Evolutionary conservation across 2,329 filamentous ascomycete species (phyloP).

Genomic region (Beauveria asiatica): DNA sequence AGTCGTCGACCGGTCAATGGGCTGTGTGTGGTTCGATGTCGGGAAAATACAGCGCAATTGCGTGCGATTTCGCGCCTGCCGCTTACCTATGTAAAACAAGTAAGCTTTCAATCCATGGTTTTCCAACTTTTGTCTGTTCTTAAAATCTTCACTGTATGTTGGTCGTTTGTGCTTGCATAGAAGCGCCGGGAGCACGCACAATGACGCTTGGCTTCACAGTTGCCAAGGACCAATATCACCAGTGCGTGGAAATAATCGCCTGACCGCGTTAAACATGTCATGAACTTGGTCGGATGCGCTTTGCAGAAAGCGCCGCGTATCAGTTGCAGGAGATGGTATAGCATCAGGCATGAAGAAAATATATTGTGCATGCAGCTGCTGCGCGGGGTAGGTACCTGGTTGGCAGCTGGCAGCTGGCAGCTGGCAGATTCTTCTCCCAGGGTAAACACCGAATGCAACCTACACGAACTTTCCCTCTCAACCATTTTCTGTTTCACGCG

Average conservation of each 20-base stretch:
- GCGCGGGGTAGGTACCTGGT: too few species aligned
- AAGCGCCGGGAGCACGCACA: too few species aligned
- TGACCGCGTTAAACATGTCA: too few species aligned
- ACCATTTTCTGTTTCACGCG: not conserved
- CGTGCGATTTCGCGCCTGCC: not conserved
- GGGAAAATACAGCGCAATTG: too few species aligned
- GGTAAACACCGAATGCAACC: not conserved
- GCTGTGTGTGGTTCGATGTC: not conserved
- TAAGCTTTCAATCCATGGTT: not conserved
- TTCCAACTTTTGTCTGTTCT: not conserved
- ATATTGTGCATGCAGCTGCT: too few species aligned
- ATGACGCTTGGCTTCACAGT: too few species aligned
- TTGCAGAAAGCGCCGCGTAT: not conserved
- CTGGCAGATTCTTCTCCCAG: too few species aligned
- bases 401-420: too few species aligned
- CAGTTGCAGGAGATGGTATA: not conserved
- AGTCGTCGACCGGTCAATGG: not conserved
- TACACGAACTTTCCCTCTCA: not conserved
- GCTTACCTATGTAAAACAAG: not conserved
- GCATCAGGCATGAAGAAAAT: too few species aligned
- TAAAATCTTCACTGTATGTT: not conserved
- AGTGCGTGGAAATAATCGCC: too few species aligned
- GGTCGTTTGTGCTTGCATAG: not conserved
- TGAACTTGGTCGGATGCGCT: too few species aligned
- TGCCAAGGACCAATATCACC: too few species aligned